These are phyloP conservation scores for Russula olivacea DNA, from an alignment of 768 basidiomycete species.

Conservation along the genomic window DNA sequence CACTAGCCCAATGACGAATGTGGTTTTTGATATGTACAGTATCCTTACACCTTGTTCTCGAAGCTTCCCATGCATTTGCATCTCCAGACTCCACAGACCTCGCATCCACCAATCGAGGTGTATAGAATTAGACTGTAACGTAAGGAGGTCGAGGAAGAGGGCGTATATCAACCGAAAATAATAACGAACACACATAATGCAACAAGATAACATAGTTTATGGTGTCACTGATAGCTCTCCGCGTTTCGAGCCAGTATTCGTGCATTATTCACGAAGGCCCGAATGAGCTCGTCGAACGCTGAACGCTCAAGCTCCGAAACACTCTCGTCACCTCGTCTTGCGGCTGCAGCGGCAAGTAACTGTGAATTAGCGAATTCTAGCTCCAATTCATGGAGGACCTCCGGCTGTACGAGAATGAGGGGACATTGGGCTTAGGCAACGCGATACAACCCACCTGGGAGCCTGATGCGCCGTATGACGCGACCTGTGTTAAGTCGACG, in stretches of 20 bases:
- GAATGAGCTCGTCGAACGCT: slow-evolving; percentile 87
- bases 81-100: background rate
- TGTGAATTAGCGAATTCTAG: slow-evolving; percentile 75
- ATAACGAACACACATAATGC: background rate
- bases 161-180: slow-evolving; percentile 2
- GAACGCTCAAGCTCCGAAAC: slow-evolving; percentile 57
- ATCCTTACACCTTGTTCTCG: background rate
- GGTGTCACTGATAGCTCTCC: slow-evolving; percentile 39
- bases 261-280: slow-evolving; percentile 89
- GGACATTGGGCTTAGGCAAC: background rate
- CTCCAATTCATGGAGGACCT: slow-evolving; percentile 81
- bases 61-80: background rate
- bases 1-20: too few species aligned
- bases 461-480: slow-evolving; percentile 43
- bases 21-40: slow-evolving; percentile 2
- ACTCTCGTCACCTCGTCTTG: slow-evolving; percentile 57
- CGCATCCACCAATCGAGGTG: background rate
- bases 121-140: slow-evolving; percentile 13
- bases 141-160: background rate
- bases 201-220: slow-evolving; percentile 1
- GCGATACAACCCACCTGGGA: slow-evolving; percentile 41
- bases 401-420: slow-evolving; percentile 37
- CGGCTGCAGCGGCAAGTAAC: slow-evolving; percentile 64
- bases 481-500: slow-evolving; percentile 93
- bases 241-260: slow-evolving; percentile 83